phyloP scores from a whole-genome alignment of 108 stramenopile species.

The Poteriospumella lacustris region DNA sequence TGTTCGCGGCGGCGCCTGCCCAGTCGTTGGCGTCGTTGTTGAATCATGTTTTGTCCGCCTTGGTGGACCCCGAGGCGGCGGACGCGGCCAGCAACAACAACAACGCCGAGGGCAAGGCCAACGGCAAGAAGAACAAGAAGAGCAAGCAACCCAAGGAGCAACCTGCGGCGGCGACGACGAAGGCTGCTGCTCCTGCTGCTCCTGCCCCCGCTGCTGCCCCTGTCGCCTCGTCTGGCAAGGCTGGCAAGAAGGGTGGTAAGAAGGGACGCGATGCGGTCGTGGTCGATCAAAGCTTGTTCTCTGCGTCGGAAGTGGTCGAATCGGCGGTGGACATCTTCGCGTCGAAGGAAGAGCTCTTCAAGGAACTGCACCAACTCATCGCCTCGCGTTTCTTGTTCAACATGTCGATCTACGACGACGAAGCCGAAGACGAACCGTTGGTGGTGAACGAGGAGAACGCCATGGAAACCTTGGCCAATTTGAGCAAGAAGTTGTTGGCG shows the following conservation, averaged over 20 bases:
- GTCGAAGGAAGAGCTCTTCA: not conserved
- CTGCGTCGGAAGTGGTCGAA: not conserved
- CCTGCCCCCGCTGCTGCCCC: not conserved
- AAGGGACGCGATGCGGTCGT: not conserved
- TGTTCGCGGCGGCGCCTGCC: conserved; percentile 58
- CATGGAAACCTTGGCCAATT: conserved; percentile 39
- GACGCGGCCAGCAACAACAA: not conserved
- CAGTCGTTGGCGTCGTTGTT: conserved; percentile 74
- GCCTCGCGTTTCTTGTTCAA: not conserved
- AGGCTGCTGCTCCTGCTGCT: conserved; percentile 41
- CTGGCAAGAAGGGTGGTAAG: conserved; percentile 26
- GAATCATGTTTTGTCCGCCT: conserved; percentile 66
- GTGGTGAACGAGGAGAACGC: conserved; percentile 44
- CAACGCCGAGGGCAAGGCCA: not conserved
- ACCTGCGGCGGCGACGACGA: conserved; percentile 34
- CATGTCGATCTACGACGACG: not conserved
- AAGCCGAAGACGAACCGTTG: conserved; percentile 10
- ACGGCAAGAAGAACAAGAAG: conserved; percentile 27
- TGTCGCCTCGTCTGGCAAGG: not conserved
- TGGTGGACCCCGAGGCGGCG: too few species aligned
- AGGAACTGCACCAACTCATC: not conserved
- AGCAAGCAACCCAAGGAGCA: conserved; percentile 43
- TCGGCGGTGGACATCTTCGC: not conserved
- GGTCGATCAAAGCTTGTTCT: not conserved
- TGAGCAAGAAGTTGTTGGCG: not conserved